Percentiles rank a stretch among this genome's conserved stretches.
These are phyloP conservation scores for Agrocybe pediades DNA, from an alignment of 768 basidiomycete genomes.

Conservation along the genomic window DNA sequence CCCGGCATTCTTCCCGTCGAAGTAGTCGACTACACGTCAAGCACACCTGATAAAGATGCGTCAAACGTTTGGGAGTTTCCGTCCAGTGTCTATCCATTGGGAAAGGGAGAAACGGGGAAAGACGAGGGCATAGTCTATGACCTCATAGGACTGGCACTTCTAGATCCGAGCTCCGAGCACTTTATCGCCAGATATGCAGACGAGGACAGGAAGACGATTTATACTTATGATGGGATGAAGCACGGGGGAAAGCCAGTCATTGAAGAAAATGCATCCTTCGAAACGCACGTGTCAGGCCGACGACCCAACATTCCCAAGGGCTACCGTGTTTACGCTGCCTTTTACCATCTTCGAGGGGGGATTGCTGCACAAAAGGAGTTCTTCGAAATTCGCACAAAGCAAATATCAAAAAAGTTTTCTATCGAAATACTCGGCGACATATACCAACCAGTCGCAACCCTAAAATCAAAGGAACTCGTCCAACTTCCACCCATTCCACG, in stretches of 20 bases:
- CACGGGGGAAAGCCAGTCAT: constrained; percentile 12
- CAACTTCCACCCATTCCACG: not conserved
- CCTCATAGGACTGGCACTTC: constrained; percentile 22
- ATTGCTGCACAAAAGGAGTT: constrained; percentile 15
- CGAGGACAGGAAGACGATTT: constrained; percentile 13
- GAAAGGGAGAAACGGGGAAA: not conserved
- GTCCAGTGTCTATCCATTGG: constrained; percentile 11
- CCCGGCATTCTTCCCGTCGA: constrained; percentile 21
- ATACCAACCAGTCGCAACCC: not conserved
- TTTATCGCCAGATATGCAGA: constrained; percentile 24
- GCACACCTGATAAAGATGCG: not conserved
- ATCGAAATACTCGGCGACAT: too few relatives aligned
- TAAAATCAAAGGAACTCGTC: not conserved
- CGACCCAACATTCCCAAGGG: constrained; percentile 11
- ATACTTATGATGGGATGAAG: constrained; percentile 22
- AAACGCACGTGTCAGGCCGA: constrained; percentile 12
- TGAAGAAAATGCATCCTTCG: constrained; percentile 12
- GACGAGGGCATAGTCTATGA: constrained; percentile 21
- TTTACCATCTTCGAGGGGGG: constrained; percentile 22
- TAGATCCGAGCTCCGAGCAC: constrained; percentile 16
- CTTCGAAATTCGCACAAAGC: constrained; percentile 6
- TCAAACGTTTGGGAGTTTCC: constrained; percentile 23
- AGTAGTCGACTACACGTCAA: constrained; percentile 9
- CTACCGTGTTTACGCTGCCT: constrained; percentile 13
- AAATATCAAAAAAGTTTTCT: not conserved